Evolutionary conservation across 202 grass and related monocot species (phyloP), one percentile per base, ranked within the genome.

Genomic region (Zoysia matrella): DNA sequence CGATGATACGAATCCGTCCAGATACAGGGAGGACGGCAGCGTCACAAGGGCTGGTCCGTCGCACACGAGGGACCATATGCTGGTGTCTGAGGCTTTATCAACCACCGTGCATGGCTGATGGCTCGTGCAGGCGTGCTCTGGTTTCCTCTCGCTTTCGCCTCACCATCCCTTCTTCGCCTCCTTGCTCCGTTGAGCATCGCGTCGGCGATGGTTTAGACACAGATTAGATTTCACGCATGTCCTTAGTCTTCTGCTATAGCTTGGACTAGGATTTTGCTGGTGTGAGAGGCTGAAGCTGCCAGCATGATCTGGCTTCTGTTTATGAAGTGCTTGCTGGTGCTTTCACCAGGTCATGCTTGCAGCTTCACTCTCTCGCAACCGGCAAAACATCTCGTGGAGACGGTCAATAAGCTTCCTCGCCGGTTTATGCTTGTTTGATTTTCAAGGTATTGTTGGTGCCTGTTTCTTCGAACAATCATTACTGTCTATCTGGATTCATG

Each of bases 261-360:
- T 36, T 58, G 60, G 53, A 62, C 44, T 53, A 82, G 45, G 30
- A 87, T 61, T 67, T 88, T 78, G 89, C 77, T 85, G 89, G 85
- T 91, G 85, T 91, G 85, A 91, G 89, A 85, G 89, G 60, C n/a
- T 91, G 85, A 91, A 91, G 85, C 85, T 91, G 85, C 85, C 89
- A 91, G 85, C 89, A 91, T 85, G 80, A 91, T 91, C 88, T 86
- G 83, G 80, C 11, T 18, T 77, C 47, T 52, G 16, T 61, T 61
- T 30, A 30, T 61, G 14, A 66, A 52, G 61, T 65, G 47, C 36
- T 9, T 52, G 75, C 14, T 16, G 62, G n/a, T 3, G 40, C 15
- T 41, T 47, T 52, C 69, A 40, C 80, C 79, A 83, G 88, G 47
- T 90, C 88, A 90, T 90, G 82, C 22, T 75, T 74, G 83, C 74